These are phyloP conservation scores for Allantophomopsis cytisporea DNA, from an alignment of 2,329 filamentous ascomycete genomes.

Conservation along the genomic window DNA sequence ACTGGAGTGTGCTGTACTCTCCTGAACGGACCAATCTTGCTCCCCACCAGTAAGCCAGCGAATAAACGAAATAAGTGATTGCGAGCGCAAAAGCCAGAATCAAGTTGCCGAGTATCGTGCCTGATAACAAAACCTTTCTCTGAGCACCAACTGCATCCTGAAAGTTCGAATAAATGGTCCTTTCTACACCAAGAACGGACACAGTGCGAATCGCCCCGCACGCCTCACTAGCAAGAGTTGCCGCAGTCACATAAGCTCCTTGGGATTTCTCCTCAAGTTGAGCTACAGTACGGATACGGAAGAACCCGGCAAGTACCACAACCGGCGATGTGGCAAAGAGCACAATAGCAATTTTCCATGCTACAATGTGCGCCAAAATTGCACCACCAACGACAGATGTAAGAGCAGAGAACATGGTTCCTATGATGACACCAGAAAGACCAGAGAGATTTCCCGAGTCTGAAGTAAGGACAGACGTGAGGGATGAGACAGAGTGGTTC, in stretches of 20 bases:
- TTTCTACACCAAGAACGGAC: constrained; percentile 37
- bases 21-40: constrained; percentile 55
- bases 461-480: constrained; percentile 56
- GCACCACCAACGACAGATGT: constrained; percentile 58
- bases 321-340: constrained; percentile 56
- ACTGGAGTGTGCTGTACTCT: constrained; percentile 49
- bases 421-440: constrained; percentile 57
- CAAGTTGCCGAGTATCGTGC: constrained; percentile 36
- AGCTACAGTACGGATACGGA: constrained; percentile 50
- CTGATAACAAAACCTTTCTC: constrained; percentile 37
- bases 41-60: constrained; percentile 72
- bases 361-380: constrained; percentile 55
- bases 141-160: constrained; percentile 32
- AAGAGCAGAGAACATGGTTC: constrained; percentile 52
- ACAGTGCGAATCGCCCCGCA: constrained; percentile 54
- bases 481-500: constrained; percentile 41
- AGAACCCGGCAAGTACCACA: constrained; percentile 53
- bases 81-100: constrained; percentile 41
- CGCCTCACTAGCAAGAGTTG: constrained; percentile 52
- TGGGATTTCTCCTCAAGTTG: constrained; percentile 50
- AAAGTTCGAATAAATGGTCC: constrained; percentile 37
- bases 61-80: constrained; percentile 45
- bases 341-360: constrained; percentile 66
- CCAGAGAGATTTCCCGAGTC: constrained; percentile 55
- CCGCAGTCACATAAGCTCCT: constrained; percentile 48